Percentiles rank a stretch among this genome's conserved stretches.
These are phyloP conservation scores for Daldinia bambusicola DNA, from an alignment of 495 filamentous ascomycete species.

Conservation along the genomic window DNA sequence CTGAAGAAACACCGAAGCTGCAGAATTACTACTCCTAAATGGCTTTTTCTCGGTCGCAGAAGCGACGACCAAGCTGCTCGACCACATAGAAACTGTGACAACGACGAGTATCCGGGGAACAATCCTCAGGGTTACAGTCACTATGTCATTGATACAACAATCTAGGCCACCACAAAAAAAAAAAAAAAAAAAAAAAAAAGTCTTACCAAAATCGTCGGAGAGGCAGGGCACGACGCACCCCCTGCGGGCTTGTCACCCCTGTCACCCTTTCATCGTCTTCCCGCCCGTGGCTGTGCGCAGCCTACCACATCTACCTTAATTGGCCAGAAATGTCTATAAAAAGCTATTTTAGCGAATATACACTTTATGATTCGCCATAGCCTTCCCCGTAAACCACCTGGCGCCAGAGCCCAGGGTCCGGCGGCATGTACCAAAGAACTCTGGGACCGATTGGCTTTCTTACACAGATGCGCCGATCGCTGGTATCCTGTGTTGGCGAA, in stretches of 20 bases:
- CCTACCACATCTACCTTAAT: conserved; percentile 40
- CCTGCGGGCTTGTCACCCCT: conserved; percentile 2
- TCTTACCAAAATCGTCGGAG: conserved; percentile 22
- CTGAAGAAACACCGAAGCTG: conserved; percentile 10
- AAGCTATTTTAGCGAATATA: conserved; percentile 40
- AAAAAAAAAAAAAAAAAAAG: conserved; percentile 13
- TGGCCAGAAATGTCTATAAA: conserved; percentile 46
- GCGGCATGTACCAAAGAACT: conserved; percentile 23
- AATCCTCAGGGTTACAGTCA: conserved; percentile 19
- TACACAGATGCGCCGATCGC: conserved; percentile 30
- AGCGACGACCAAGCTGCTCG: neutral
- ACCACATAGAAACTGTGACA: conserved; percentile 20
- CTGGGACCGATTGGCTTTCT: conserved; percentile 23
- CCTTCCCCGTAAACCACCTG: conserved; percentile 20
- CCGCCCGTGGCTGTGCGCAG: conserved; percentile 37
- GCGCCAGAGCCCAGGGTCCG: conserved; percentile 12
- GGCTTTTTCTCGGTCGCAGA: neutral
- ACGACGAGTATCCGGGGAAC: conserved; percentile 19
- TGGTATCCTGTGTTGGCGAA: conserved; percentile 23
- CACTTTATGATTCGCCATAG: conserved; percentile 43
- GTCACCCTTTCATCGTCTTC: conserved; percentile 23
- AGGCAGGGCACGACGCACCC: conserved; percentile 23
- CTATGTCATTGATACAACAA: conserved; percentile 37
- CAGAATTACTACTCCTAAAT: conserved; percentile 3
- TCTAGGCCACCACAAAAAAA: conserved; percentile 25